Base-by-base conservation (phyloP, 2,329 filamentous ascomycete species). In the Coniochaeta prunicola region DNA sequence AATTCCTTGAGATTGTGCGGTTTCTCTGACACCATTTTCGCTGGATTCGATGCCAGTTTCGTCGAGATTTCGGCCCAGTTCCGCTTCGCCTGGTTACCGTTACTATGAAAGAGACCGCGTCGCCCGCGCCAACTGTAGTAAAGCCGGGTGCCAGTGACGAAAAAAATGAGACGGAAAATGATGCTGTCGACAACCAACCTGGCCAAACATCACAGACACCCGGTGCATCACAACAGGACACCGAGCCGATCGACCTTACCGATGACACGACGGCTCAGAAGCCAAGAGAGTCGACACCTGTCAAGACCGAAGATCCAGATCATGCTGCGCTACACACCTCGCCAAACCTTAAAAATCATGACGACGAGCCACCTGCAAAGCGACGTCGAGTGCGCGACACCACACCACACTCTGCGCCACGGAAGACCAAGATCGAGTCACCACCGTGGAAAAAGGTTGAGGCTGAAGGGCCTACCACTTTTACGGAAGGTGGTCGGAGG, bases 391-490 rank as follows among this genome's bases (percentile, higher is more conserved):
- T 83, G 31, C 77, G 76, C 71, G 62, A 80, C 76, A 26, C 76
- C 0, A 68, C 71, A 3, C 67, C 60, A 59, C 66, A 64, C 24
- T 66, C 60, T 58, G 63, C 73, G 60, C 71, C 77, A 62, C 73
- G 77, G 61, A 67, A 73, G 68, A 67, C 70, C 17, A 78, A 87
- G 74, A 76, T 77, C 57, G 80, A 82, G 61, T 97, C 93, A 63
- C 94, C 94, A 64, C 94, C 94, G 24, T 99, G 94, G 94, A 97
- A 94, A 77, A 90, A 86, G 68, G 83, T 90, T 62, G 83, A 83
- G 60, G 91, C 89, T 42, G 90, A 96, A 30, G 94, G 94, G 0
- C 94, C 94, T 24, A 94, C 93, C 3, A 89, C 90, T 0, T 92
- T 96, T 70, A 83, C 89, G 53, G 84, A 81, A 75, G 89, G 81